Evolutionary conservation across 192 early-diverging fungal species (phyloP).

Genomic region (Coemansia sp.): DNA sequence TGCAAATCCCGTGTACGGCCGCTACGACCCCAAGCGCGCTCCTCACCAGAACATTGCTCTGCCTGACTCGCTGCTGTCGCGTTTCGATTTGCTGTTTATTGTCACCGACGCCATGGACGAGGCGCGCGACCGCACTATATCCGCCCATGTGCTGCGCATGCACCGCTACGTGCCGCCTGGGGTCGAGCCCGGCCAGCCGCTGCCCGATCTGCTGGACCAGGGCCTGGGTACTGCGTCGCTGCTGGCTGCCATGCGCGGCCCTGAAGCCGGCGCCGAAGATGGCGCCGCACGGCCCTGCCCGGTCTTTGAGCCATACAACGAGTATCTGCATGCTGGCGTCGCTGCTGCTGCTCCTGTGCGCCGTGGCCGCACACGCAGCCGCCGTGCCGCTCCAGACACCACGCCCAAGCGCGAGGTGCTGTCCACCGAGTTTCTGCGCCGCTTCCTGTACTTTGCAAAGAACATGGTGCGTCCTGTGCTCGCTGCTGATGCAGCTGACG

Average conservation of each 20-base stretch:
- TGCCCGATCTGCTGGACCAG: slow-evolving; percentile 46
- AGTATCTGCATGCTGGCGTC: slow-evolving; percentile 76
- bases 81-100: slow-evolving; percentile 97
- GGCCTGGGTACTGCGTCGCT: slow-evolving; percentile 32
- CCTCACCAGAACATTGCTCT: slow-evolving; percentile 94
- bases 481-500: slow-evolving; percentile 77
- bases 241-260: slow-evolving; percentile 25
- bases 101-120: slow-evolving; percentile 92
- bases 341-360: slow-evolving; percentile 23
- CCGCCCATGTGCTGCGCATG: slow-evolving; percentile 91
- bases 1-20: slow-evolving; percentile 92
- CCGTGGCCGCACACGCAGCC: slow-evolving; percentile 30
- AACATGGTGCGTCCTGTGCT: slow-evolving; percentile 80
- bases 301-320: slow-evolving; percentile 89
- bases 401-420: slow-evolving; percentile 63
- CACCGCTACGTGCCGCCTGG: slow-evolving; percentile 89
- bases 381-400: slow-evolving; percentile 22
- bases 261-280: slow-evolving; percentile 33
- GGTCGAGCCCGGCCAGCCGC: slow-evolving; percentile 72
- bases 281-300: slow-evolving; percentile 55
- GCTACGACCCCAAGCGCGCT: slow-evolving; percentile 82
- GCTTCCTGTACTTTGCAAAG: slow-evolving; percentile 94
- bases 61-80: slow-evolving; percentile 92
- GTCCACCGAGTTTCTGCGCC: slow-evolving; percentile 86
- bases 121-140: slow-evolving; percentile 78